A percentile compares a stretch with the other conserved stretches of the same genome.
Evolutionary conservation across 2,329 filamentous ascomycete genomes (phyloP).

Genomic region (Boeremia lycopersici): DNA sequence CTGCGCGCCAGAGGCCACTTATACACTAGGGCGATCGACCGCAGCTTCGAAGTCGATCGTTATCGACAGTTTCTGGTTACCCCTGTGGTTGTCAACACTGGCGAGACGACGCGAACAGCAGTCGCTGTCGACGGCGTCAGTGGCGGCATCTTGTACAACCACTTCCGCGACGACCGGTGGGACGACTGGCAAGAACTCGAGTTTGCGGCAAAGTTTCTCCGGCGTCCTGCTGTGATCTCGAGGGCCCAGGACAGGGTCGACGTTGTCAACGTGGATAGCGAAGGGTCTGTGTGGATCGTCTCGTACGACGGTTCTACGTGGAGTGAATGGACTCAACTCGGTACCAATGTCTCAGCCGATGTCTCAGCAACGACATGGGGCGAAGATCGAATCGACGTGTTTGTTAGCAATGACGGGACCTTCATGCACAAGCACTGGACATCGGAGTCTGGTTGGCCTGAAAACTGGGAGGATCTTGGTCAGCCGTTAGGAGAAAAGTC

Average conservation of each 20-base stretch:
- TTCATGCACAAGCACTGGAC: conserved; percentile 8
- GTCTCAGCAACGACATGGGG: conserved; percentile 14
- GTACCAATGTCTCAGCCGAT: conserved; percentile 1
- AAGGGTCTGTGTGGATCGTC: conserved; percentile 8
- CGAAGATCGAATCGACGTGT: conserved; percentile 18
- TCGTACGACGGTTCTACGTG: conserved; percentile 11
- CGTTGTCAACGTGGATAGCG: conserved; percentile 9
- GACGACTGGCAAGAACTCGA: conserved; percentile 16
- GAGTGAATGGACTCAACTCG: conserved; percentile 14
- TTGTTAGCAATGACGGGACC: neutral
- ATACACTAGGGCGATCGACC: neutral
- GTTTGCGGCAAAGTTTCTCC: neutral
- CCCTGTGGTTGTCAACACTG: conserved; percentile 6
- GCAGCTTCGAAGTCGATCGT: neutral
- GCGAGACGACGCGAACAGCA: conserved; percentile 5
- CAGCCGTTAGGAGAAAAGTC: neutral
- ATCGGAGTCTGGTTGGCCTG: neutral
- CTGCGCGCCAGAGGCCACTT: neutral
- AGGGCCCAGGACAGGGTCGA: conserved; percentile 6
- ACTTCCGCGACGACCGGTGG: conserved; percentile 10
- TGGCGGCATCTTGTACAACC: conserved; percentile 12
- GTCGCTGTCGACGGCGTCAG: conserved; percentile 11
- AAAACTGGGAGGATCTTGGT: conserved; percentile 2
- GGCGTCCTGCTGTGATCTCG: conserved; percentile 7
- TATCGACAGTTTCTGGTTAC: conserved; percentile 10